Evolutionary conservation across 768 basidiomycete genomes (phyloP).

Genomic region (Russula foetens): DNA sequence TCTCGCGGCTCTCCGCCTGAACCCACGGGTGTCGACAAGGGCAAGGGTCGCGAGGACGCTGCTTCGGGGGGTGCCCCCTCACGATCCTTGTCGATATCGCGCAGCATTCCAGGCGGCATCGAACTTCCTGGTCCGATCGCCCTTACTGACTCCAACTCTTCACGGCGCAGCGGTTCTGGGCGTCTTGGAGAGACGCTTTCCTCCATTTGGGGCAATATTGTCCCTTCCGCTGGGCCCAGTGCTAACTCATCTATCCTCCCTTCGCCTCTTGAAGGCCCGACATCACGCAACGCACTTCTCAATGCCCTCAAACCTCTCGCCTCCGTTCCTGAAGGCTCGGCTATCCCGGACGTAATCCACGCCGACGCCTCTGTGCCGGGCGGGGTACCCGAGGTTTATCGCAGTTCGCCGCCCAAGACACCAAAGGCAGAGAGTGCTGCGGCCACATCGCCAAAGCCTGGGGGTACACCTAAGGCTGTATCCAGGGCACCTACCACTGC

Average conservation of each 20-base stretch:
- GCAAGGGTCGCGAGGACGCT: conserved; percentile 24
- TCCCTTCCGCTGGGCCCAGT: conserved; percentile 15
- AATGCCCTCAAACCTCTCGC: conserved; percentile 23
- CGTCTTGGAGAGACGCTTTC: conserved; percentile 37
- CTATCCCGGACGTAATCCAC: conserved; percentile 13
- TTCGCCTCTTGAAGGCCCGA: conserved; percentile 27
- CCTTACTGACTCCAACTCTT: conserved; percentile 26
- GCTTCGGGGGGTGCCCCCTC: not conserved
- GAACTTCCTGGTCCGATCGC: conserved; percentile 29
- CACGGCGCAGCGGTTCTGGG: conserved; percentile 32
- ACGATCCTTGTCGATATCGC: conserved; percentile 11
- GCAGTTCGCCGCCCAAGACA: conserved; percentile 10
- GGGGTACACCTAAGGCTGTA: conserved; percentile 5
- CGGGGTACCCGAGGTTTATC: conserved; percentile 10
- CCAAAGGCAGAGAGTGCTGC: conserved; percentile 15
- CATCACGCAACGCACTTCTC: conserved; percentile 18
- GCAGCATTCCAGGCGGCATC: conserved; percentile 24
- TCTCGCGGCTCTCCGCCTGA: conserved; percentile 23
- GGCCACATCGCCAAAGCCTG: not conserved
- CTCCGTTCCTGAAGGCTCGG: conserved; percentile 16
- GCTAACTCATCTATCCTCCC: conserved; percentile 13
- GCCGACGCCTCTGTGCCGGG: not conserved
- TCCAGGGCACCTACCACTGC: conserved; percentile 7
- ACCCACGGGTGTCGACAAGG: conserved; percentile 19
- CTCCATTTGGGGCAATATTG: conserved; percentile 39